Evolutionary conservation across 2,329 filamentous ascomycete species (phyloP), one percentile per base, ranked within the genome.

Genomic region (Alternaria burnsii): DNA sequence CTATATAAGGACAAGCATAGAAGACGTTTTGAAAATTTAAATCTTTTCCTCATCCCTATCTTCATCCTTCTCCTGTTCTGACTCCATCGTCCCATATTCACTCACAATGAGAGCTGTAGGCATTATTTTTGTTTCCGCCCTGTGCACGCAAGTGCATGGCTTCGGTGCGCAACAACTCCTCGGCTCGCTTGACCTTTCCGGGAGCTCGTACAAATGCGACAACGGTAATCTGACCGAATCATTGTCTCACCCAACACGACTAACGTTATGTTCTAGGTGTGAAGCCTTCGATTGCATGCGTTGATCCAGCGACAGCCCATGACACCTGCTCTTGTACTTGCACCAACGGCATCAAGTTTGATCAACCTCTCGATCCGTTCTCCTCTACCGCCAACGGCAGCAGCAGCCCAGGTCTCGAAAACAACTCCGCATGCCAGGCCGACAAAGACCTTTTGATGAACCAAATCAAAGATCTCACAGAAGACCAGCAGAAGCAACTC

Each of bases 161-260:
- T 16, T 2, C 5, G 32, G 4, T 12, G 6, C 5, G 1, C 14
- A 14, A 36, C 11, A 16, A 36, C 11, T 36, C 12, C 11, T 36
- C 6, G 2, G 6, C 32, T 36, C 32, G 12, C 14, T 36, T 14
- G 14, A 16, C 32, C 14, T 36, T 7, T 36, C 32, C 32, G 32
- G 14, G 1, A 36, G 14, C 32, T 14, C 32, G 1, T 36, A 36
- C 14, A 0, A 14, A 12, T 36, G 32, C 32, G 14, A 14, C 2
- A 36, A 36, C 1, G 32, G 32, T 16, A 36, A 36, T 11, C 5
- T 6, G 0, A 36, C 2, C 32, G 6, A 3, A 36, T 7, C 4
- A 6, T 12, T 1, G 5, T 3, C 0, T 1, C 6, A 36, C 5
- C 2, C 12, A 36, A 6, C 32, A 36, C 0, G 5, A 16, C 32